phyloP scores from a whole-genome alignment of 495 filamentous ascomycete species.

The Neurospora terricola region DNA sequence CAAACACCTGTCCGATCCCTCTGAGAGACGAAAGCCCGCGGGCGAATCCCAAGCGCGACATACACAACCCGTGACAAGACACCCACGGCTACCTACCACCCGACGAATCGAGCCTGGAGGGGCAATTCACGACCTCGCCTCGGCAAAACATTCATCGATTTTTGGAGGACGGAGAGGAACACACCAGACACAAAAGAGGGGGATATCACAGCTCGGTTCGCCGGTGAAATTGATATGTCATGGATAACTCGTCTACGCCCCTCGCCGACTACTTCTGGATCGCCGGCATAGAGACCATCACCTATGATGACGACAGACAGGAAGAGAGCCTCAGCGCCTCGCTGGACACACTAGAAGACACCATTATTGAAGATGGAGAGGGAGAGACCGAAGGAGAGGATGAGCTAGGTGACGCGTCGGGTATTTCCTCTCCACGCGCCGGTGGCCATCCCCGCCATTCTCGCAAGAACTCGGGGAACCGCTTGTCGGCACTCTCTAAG shows the following conservation, averaged over 20 bases:
- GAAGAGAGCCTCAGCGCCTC: slow-evolving; percentile 1
- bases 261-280: slow-evolving; percentile 99
- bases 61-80: background rate
- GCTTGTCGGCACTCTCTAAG: slow-evolving; percentile 54
- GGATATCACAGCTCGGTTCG: slow-evolving; percentile 1
- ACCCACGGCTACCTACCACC: background rate
- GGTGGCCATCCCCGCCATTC: slow-evolving; percentile 42
- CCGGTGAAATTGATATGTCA: slow-evolving; percentile 33
- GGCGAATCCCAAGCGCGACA: background rate
- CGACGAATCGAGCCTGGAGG: background rate
- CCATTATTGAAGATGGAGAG: slow-evolving; percentile 73
- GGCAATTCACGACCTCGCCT: background rate
- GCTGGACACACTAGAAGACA: slow-evolving; percentile 48
- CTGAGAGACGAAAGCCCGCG: background rate
- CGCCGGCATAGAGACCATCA: slow-evolving; percentile 72
- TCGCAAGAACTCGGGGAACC: slow-evolving; percentile 56
- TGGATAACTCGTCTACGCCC: slow-evolving; percentile 59
- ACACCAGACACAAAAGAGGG: slow-evolving; percentile 2
- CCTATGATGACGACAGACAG: slow-evolving; percentile 39
- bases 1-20: background rate
- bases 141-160: background rate
- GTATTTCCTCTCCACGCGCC: slow-evolving; percentile 34
- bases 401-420: slow-evolving; percentile 38
- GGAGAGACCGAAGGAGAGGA: slow-evolving; percentile 18
- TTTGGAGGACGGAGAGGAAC: slow-evolving; percentile 4